A percentile compares a stretch with the other conserved stretches of the same genome.
Evolutionary conservation across 306 rosid genomes (phyloP).

Genomic region (Lathyrus sativus): DNA sequence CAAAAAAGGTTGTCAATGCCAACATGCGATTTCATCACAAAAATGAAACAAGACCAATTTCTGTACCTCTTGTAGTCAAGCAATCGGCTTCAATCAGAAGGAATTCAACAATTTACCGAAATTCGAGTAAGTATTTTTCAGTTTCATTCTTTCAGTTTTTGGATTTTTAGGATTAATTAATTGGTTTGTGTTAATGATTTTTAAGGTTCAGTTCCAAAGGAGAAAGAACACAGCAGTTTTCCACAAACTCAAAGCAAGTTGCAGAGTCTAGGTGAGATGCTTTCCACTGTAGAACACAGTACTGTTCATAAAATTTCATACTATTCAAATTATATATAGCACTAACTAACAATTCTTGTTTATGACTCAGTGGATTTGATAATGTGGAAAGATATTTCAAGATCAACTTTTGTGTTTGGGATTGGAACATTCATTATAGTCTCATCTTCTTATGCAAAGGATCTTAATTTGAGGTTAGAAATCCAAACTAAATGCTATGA

Average conservation of each 20-base stretch:
- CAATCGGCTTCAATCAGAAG: slow-evolving; percentile 50
- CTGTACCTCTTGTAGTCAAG: slow-evolving; percentile 44
- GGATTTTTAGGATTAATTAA: neutral
- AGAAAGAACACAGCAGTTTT: slow-evolving; percentile 45
- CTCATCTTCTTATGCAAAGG: slow-evolving; percentile 72
- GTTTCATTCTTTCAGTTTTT: slow-evolving; percentile 2
- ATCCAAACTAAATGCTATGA: neutral
- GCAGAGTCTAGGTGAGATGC: slow-evolving; percentile 68
- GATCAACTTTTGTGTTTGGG: slow-evolving; percentile 79
- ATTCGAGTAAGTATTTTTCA: slow-evolving; percentile 46
- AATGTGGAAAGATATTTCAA: slow-evolving; percentile 89
- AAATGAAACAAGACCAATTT: slow-evolving; percentile 40
- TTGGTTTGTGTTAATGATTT: neutral
- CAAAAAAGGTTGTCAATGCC: slow-evolving; percentile 38
- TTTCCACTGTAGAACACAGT: no score
- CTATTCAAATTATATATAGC: slow-evolving; percentile 13
- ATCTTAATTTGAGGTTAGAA: slow-evolving; percentile 71
- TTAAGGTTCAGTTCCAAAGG: slow-evolving; percentile 42
- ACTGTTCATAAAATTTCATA: neutral
- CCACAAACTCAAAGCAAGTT: slow-evolving; percentile 72
- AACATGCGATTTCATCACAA: slow-evolving; percentile 47
- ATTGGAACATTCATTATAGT: slow-evolving; percentile 66
- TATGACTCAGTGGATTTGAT: slow-evolving; percentile 69
- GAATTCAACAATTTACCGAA: slow-evolving; percentile 47
- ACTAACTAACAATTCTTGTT: slow-evolving; percentile 28